These are phyloP conservation scores for Botrytis fabae DNA, from an alignment of 2,329 filamentous ascomycete genomes.

Conservation along the genomic window DNA sequence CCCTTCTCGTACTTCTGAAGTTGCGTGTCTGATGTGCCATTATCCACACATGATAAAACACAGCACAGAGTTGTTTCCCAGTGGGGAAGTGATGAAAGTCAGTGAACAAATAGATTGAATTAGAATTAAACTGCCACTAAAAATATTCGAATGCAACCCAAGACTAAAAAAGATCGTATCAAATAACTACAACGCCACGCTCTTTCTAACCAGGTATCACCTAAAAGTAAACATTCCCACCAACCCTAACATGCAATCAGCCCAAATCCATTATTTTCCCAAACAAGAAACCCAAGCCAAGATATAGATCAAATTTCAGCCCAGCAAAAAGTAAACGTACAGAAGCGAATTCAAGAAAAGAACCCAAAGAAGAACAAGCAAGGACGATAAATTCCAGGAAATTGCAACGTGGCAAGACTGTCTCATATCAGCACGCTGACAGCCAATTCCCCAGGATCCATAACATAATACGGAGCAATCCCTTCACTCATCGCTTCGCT, in stretches of 20 bases:
- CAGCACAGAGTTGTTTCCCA: no score
- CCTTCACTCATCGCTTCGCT: slow-evolving; percentile 10
- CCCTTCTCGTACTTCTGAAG: no score
- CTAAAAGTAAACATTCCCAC: not conserved
- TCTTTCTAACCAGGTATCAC: not conserved
- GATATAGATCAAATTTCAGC: not conserved
- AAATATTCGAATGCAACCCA: not conserved
- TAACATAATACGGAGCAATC: slow-evolving; percentile 9
- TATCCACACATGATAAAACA: not conserved
- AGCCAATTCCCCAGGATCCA: slow-evolving; percentile 13
- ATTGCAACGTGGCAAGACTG: not conserved
- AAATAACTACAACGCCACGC: not conserved
- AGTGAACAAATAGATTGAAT: not conserved
- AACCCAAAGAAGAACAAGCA: not conserved
- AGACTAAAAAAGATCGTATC: rapidly evolving
- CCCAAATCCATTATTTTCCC: not conserved
- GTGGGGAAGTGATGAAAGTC: rapidly evolving
- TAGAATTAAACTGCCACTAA: not conserved
- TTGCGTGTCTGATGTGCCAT: not conserved
- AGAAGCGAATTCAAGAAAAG: not conserved
- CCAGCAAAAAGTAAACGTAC: not conserved
- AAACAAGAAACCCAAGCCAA: not conserved
- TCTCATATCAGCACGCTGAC: not conserved
- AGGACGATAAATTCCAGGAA: not conserved
- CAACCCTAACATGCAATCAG: not conserved